A percentile compares a stretch with the other conserved stretches of the same genome.
These are phyloP conservation scores for Rhizopus sp. DNA, from an alignment of 371 early-diverging fungal genomes.

Conservation along the genomic window DNA sequence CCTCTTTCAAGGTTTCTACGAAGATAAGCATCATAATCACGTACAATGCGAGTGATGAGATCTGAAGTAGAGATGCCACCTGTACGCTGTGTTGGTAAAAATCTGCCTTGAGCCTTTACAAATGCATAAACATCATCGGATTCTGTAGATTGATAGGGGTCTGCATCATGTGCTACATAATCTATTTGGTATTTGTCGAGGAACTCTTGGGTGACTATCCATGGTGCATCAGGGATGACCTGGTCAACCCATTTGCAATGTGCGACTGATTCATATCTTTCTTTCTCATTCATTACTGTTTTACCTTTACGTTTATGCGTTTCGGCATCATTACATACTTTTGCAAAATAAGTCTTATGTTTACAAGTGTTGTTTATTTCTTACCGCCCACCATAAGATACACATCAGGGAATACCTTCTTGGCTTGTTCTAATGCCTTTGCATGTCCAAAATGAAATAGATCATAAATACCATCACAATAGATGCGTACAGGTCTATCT, in stretches of 20 bases:
- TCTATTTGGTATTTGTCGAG: conserved; percentile 88
- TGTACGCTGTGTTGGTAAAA: conserved; percentile 89
- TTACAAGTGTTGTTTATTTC: neutral
- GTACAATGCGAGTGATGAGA: conserved; percentile 91
- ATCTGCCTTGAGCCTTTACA: conserved; percentile 83
- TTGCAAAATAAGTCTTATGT: neutral
- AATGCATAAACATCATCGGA: conserved; percentile 88
- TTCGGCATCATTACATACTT: conserved; percentile 78
- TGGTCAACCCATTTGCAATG: conserved; percentile 97
- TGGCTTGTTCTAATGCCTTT: conserved; percentile 92
- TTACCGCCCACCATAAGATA: conserved; percentile 89
- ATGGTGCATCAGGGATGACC: conserved; percentile 85
- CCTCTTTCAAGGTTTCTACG: conserved; percentile 90
- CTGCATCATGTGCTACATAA: conserved; percentile 95
- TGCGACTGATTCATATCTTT: conserved; percentile 83
- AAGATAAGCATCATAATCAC: conserved; percentile 91
- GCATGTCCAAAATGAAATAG: conserved; percentile 97
- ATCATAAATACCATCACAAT: conserved; percentile 95
- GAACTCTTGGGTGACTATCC: conserved; percentile 86
- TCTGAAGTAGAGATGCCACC: conserved; percentile 93
- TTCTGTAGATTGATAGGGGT: conserved; percentile 81
- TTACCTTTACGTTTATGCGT: conserved; percentile 87
- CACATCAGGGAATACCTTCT: conserved; percentile 87
- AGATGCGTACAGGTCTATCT: conserved; percentile 81
- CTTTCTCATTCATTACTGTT: conserved; percentile 83